These are phyloP conservation scores for Cucurbitaria berberidis DNA, from an alignment of 2,329 filamentous ascomycete genomes.

Conservation along the genomic window DNA sequence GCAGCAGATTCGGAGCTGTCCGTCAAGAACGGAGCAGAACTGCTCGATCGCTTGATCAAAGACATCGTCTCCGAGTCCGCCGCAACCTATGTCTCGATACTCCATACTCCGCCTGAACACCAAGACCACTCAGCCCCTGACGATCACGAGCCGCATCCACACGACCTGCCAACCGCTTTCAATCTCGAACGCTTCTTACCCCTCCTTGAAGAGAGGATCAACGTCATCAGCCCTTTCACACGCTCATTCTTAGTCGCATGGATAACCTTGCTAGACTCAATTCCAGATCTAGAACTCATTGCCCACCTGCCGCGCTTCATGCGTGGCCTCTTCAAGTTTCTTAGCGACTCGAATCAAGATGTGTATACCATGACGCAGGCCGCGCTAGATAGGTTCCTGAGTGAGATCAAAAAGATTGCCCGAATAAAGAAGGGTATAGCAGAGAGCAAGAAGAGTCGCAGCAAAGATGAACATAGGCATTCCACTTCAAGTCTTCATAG, in stretches of 20 bases:
- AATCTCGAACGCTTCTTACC: conserved; percentile 91
- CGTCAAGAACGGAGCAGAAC: conserved; percentile 96
- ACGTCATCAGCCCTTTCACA: conserved; percentile 92
- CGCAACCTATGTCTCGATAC: conserved; percentile 88
- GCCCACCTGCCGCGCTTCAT: conserved; percentile 91
- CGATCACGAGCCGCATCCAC: conserved; percentile 25
- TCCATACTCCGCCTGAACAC: conserved; percentile 68
- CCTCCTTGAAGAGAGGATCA: conserved; percentile 89
- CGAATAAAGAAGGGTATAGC: conserved; percentile 89
- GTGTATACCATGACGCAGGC: conserved; percentile 93
- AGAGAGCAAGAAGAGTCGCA: conserved; percentile 76
- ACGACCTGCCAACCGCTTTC: conserved; percentile 78
- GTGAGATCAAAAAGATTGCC: conserved; percentile 93
- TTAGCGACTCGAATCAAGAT: conserved; percentile 88
- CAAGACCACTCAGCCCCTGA: conserved; percentile 50
- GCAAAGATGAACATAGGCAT: conserved; percentile 71
- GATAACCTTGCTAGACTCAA: conserved; percentile 93
- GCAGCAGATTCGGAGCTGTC: conserved; percentile 95
- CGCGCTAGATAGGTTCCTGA: conserved; percentile 86
- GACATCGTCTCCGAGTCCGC: conserved; percentile 96
- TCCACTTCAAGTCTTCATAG: conserved; percentile 63
- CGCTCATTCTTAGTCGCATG: conserved; percentile 94
- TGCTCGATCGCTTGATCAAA: conserved; percentile 92
- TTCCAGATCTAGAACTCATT: conserved; percentile 94
- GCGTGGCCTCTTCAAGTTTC: conserved; percentile 85